Percentiles rank a stretch among this genome's conserved stretches.
These are phyloP conservation scores for Skeletonema grethae DNA, from an alignment of 108 stramenopile genomes.

Conservation along the genomic window DNA sequence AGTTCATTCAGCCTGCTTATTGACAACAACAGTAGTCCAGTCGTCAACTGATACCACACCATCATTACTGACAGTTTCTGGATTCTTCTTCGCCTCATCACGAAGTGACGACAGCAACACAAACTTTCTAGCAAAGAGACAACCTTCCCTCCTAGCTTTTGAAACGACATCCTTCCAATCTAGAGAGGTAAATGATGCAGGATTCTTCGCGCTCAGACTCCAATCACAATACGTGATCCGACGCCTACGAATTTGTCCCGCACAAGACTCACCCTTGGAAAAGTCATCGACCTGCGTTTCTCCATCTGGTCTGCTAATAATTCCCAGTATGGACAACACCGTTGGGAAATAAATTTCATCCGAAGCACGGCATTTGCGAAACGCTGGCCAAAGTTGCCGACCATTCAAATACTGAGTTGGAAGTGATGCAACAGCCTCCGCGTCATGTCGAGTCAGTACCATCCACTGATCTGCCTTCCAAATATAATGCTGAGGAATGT, in stretches of 20 bases:
- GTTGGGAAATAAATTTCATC: conserved; percentile 92
- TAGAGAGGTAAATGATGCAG: conserved; percentile 57
- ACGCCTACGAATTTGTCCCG: conserved; percentile 45
- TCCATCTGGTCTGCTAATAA: conserved; percentile 32
- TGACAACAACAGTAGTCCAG: conserved; percentile 27
- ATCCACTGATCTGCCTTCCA: conserved; percentile 95
- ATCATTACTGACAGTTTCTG: background rate
- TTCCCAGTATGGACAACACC: conserved; percentile 64
- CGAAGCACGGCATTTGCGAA: conserved; percentile 69
- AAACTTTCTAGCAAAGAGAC: conserved; percentile 86
- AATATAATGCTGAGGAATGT: conserved; percentile 64
- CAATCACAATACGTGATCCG: conserved; percentile 87
- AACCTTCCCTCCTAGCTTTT: conserved; percentile 72
- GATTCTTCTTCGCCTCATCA: background rate
- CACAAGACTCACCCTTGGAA: conserved; percentile 24
- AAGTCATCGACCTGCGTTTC: conserved; percentile 21
- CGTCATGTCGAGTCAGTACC: conserved; percentile 64
- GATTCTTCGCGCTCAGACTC: conserved; percentile 77
- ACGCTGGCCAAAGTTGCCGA: conserved; percentile 71
- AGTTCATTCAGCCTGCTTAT: conserved; percentile 1
- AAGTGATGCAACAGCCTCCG: conserved; percentile 53
- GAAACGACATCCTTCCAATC: conserved; percentile 65
- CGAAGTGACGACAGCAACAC: conserved; percentile 27
- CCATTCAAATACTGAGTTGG: conserved; percentile 49
- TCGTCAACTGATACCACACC: conserved; percentile 32